These are phyloP conservation scores for Termitomyces titanicus DNA, from an alignment of 768 basidiomycete species.

Conservation along the genomic window DNA sequence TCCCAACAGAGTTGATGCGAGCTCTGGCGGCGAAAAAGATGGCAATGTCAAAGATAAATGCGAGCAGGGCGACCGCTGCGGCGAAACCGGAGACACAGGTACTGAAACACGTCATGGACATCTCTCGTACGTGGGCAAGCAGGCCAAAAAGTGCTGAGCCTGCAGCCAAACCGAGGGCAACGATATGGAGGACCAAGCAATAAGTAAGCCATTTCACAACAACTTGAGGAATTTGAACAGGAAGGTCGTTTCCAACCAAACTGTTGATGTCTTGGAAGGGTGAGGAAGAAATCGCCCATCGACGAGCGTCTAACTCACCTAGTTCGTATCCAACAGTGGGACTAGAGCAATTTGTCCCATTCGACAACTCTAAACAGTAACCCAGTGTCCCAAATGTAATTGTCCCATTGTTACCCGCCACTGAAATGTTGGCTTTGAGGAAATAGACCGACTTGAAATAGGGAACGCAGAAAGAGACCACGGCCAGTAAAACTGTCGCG, in stretches of 20 bases:
- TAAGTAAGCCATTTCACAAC: constrained; percentile 96
- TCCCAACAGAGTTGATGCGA: constrained; percentile 77
- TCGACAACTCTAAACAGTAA: constrained; percentile 66
- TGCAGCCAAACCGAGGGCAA: constrained; percentile 74
- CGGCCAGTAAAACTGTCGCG: constrained; percentile 75
- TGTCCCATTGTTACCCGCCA: constrained; percentile 45
- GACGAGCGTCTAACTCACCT: constrained; percentile 44
- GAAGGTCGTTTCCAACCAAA: constrained; percentile 65
- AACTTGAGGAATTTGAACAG: constrained; percentile 73
- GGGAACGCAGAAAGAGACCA: constrained; percentile 91
- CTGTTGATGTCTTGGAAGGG: constrained; percentile 66
- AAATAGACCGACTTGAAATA: constrained; percentile 88
- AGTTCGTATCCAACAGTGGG: constrained; percentile 86
- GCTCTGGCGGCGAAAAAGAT: constrained; percentile 88
- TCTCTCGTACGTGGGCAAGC: constrained; percentile 83
- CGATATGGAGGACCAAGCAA: constrained; percentile 86
- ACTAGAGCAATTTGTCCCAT: constrained; percentile 67
- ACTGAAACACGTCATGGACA: constrained; percentile 82
- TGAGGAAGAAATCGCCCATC: constrained; percentile 4
- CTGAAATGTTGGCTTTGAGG: constrained; percentile 66
- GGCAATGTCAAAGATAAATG: constrained; percentile 90
- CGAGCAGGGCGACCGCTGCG: constrained; percentile 72
- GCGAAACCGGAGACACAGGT: constrained; percentile 80
- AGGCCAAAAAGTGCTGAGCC: constrained; percentile 78
- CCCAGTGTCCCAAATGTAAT: constrained; percentile 89